phyloP scores from a whole-genome alignment of 768 basidiomycete species.

The Ephemerocybe angulata region DNA sequence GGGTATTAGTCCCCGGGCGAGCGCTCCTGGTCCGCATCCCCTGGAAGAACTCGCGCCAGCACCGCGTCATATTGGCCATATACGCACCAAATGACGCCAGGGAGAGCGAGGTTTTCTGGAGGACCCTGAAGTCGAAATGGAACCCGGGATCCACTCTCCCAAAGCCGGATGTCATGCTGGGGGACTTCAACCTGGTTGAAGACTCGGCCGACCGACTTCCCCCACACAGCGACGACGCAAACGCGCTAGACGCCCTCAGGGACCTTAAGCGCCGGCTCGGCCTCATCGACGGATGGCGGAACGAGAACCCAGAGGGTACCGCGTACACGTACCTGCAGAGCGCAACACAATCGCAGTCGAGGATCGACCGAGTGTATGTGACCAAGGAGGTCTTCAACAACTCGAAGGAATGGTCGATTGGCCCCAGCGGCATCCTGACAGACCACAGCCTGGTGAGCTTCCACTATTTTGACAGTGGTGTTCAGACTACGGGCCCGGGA shows the following conservation, averaged over 20 bases:
- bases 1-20: no score
- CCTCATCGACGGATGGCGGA: constrained; percentile 28
- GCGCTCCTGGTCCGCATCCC: no score
- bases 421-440: constrained; percentile 11
- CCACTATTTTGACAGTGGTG: constrained; percentile 9
- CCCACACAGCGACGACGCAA: constrained; percentile 9
- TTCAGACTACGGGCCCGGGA: constrained; percentile 24
- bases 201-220: constrained; percentile 34
- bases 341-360: constrained; percentile 13
- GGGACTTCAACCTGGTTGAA: constrained; percentile 43
- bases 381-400: constrained; percentile 8
- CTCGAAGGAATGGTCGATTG: constrained; percentile 22
- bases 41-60: no score
- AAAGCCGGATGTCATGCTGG: constrained; percentile 31
- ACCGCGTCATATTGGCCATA: no score
- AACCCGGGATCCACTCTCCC: no score
- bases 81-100: no score
- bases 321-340: constrained; percentile 22
- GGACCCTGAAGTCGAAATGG: no score
- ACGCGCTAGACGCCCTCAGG: constrained; percentile 13
- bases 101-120: no score
- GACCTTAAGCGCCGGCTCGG: constrained; percentile 14
- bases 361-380: constrained; percentile 30
- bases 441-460: constrained; percentile 28
- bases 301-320: constrained; percentile 12